These are phyloP conservation scores for Tinospora cordifolia DNA, from an alignment of 164 flowering plant genomes.

Conservation along the genomic window DNA sequence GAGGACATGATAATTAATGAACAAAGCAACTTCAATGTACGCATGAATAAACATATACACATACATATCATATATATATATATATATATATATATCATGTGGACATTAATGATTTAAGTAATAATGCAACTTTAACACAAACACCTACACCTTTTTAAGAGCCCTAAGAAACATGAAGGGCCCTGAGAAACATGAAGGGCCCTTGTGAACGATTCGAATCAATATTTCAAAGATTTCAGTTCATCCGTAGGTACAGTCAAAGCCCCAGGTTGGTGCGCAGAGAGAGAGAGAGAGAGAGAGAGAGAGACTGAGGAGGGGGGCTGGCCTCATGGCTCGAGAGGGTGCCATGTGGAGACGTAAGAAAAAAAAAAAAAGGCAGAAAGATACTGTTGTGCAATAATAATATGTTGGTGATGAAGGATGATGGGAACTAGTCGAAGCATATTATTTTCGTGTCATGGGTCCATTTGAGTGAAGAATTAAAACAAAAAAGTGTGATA, in stretches of 20 bases:
- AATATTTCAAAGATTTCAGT: conserved; percentile 1
- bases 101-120: neutral
- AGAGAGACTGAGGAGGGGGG: too few species aligned
- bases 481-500: too few species aligned
- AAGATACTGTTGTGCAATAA: too few species aligned
- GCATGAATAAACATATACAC: neutral
- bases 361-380: too few species aligned
- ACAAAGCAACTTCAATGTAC: neutral
- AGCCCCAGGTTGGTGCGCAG: neutral
- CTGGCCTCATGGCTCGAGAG: neutral
- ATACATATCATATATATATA: too few species aligned
- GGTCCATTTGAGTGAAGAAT: too few species aligned
- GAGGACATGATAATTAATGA: neutral
- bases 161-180: neutral
- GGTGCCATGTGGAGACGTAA: neutral
- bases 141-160: too few species aligned
- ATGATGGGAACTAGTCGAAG: too few species aligned
- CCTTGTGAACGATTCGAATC: neutral
- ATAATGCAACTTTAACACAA: neutral
- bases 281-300: too few species aligned
- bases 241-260: neutral
- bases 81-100: neutral
- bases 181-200: neutral
- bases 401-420: too few species aligned
- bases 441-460: too few species aligned